Percentiles rank a stretch among this genome's conserved stretches.
These are phyloP conservation scores for Candolleomyces efflorescens DNA, from an alignment of 768 basidiomycete species.

Conservation along the genomic window DNA sequence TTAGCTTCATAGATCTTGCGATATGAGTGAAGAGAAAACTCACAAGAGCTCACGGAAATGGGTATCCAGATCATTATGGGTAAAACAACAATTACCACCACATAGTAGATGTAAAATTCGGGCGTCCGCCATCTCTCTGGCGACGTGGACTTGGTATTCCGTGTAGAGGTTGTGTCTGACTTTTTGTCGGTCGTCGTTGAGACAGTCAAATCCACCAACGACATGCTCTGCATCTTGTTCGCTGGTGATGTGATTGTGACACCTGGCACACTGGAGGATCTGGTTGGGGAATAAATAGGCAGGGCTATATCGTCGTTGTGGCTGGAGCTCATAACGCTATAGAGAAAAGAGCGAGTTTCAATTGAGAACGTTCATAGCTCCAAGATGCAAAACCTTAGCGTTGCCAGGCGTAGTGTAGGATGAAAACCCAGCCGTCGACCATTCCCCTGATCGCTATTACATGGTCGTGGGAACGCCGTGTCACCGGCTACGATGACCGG, in stretches of 20 bases:
- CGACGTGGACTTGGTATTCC: constrained; percentile 20
- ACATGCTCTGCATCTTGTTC: constrained; percentile 4
- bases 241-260: not conserved
- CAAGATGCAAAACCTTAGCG: too few species aligned
- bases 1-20: constrained; percentile 1
- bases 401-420: too few species aligned
- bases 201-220: constrained; percentile 4
- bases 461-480: too few species aligned
- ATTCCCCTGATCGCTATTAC: too few species aligned
- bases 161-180: not conserved
- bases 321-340: not conserved
- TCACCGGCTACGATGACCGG: too few species aligned
- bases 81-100: constrained; percentile 55
- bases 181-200: not conserved
- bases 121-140: constrained; percentile 69
- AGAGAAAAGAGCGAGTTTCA: not conserved
- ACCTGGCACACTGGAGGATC: not conserved
- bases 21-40: constrained; percentile 29
- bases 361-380: not conserved
- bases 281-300: constrained; percentile 2
- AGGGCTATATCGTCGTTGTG: not conserved
- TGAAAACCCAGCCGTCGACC: too few species aligned
- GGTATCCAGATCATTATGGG: constrained; percentile 78
- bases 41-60: constrained; percentile 67
- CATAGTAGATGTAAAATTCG: constrained; percentile 79